Evolutionary conservation across 2,329 filamentous ascomycete genomes (phyloP).

Genomic region (Endocalyx cinctus): DNA sequence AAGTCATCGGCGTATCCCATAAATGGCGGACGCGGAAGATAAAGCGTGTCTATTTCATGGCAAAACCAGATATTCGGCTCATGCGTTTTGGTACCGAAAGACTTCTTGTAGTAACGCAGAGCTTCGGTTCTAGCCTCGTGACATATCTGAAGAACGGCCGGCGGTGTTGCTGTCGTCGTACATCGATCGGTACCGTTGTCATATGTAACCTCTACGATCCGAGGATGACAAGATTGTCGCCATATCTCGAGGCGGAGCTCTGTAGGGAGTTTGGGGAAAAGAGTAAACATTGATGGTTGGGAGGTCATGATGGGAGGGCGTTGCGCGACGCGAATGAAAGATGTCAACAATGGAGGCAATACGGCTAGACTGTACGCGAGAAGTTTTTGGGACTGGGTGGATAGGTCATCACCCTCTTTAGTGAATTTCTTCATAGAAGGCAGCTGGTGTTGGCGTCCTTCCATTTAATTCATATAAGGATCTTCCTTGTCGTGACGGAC

Average conservation of each 20-base stretch:
- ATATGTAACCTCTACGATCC: conserved; percentile 38
- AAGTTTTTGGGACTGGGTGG: too few relatives aligned
- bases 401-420: too few relatives aligned
- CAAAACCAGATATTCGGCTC: conserved; percentile 26
- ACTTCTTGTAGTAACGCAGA: conserved; percentile 31
- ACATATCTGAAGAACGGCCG: conserved; percentile 36
- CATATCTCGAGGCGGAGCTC: conserved; percentile 39
- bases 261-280: conserved; percentile 31
- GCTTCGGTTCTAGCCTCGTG: conserved; percentile 39
- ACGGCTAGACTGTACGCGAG: too few relatives aligned
- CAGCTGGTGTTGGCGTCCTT: too few relatives aligned
- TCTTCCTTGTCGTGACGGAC: too few relatives aligned
- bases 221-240: conserved; percentile 30
- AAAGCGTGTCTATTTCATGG: conserved; percentile 29
- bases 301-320: conserved; percentile 18
- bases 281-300: conserved; percentile 20
- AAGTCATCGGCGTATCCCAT: conserved; percentile 37
- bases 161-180: conserved; percentile 31
- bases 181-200: conserved; percentile 30
- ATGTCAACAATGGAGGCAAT: too few relatives aligned
- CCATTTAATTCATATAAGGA: too few relatives aligned
- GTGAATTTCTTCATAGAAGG: too few relatives aligned
- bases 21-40: conserved; percentile 33
- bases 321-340: too few relatives aligned
- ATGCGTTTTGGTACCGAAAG: conserved; percentile 30